Evolutionary conservation across 1,284 basidiomycete genomes (phyloP).

Genomic region (Rhizopogon parksii): DNA sequence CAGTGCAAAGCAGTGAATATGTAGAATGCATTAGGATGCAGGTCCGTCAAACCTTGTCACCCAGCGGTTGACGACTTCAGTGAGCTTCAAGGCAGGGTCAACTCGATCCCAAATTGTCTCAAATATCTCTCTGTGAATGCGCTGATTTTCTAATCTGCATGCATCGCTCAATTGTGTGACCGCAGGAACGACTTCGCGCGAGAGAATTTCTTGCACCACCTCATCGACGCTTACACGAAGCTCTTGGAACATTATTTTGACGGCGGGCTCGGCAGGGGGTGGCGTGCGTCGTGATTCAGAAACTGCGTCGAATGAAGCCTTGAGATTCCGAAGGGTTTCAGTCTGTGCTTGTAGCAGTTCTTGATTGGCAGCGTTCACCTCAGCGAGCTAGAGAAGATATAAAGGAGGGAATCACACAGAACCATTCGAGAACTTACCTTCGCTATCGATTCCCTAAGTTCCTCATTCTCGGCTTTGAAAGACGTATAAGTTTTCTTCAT

Average conservation of each 20-base stretch:
- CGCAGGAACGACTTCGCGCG: not conserved
- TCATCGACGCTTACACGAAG: not conserved
- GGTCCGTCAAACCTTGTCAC: not conserved
- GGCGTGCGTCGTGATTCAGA: not conserved
- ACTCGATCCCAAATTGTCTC: not conserved
- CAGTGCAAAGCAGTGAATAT: not conserved
- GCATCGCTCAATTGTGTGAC: not conserved
- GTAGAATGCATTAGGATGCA: not conserved
- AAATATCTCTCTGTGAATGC: not conserved
- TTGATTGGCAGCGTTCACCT: not conserved
- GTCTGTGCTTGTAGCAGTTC: conserved; percentile 1
- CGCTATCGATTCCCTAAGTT: not conserved
- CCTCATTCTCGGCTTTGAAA: not conserved
- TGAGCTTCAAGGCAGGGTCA: not conserved
- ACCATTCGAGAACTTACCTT: not conserved
- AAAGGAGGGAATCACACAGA: not conserved
- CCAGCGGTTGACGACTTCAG: not conserved
- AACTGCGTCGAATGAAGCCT: not conserved
- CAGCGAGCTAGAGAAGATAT: not conserved
- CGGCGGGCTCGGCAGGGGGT: not conserved
- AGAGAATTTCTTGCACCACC: not conserved
- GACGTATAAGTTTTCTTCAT: conserved; percentile 9
- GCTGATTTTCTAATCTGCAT: not conserved
- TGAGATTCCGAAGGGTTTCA: not conserved
- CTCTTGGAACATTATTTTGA: not conserved